Evolutionary conservation across 495 filamentous ascomycete species (phyloP), one percentile per base, ranked within the genome.

Genomic region (Aspergillus bertholletiae): DNA sequence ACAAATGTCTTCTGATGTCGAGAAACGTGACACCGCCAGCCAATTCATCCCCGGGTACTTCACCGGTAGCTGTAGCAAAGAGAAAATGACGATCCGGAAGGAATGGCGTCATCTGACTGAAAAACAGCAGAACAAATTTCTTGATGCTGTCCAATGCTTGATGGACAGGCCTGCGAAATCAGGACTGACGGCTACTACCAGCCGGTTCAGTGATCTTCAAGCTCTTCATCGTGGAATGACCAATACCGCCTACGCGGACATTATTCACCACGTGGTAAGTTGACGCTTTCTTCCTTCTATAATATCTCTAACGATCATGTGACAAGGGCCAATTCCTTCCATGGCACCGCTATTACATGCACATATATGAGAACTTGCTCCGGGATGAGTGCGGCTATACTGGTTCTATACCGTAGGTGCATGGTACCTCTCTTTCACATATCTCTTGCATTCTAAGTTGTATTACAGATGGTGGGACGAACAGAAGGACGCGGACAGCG

Each of bases 311-410:
- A 56, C 3, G 5, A 37, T 13, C 15, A n/a, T 40, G n/a, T 11
- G 18, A 8, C 18, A 7, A 58, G 49, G 57, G 57, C 20, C 57
- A 54, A 21, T 81, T 82, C 59, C 57, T 80, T 12, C 73, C 75
- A 11, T 81, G 73, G 66, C 79, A 82, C 53, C 67, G 79, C 40
- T 77, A 77, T 51, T 76, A 74, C 41, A 28, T 79, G 15, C 58
- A 65, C 24, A 54, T 70, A 2, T 74, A 76, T 43, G 78, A 79
- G 54, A 65, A 63, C 2, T 49, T 74, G 0, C 60, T 83, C 12
- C 57, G 65, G 24, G 56, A 67, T 3, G 70, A 78, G 43, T 82
- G 79, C 43, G 63, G 63, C 12, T 80, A 74, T 56, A 60, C 53
- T 18, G 74, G 72, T 0, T 56, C 62, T 7, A 67, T 78, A 9